These are phyloP conservation scores for Leccinum ochraceum DNA, from an alignment of 768 basidiomycete genomes.

Conservation along the genomic window DNA sequence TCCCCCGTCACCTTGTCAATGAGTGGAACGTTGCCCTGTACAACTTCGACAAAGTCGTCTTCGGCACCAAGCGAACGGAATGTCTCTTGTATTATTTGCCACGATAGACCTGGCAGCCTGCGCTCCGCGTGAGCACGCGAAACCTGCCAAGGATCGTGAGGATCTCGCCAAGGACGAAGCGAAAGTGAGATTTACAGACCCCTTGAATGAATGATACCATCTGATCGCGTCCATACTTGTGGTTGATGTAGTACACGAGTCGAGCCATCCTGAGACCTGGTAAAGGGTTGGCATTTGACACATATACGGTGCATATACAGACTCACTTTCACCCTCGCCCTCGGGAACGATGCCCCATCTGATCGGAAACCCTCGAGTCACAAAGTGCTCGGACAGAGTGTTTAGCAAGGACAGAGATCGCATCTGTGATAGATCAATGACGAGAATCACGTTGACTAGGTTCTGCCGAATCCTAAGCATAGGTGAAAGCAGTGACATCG, in stretches of 20 bases:
- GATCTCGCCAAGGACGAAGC: background rate
- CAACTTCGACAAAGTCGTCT: constrained; percentile 43
- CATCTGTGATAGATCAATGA: constrained; percentile 74
- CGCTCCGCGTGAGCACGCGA: constrained; percentile 36
- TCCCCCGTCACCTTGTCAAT: constrained; percentile 31
- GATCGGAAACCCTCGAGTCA: constrained; percentile 72
- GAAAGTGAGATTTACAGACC: constrained; percentile 35
- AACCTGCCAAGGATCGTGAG: constrained; percentile 33
- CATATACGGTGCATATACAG: background rate
- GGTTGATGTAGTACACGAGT: constrained; percentile 66
- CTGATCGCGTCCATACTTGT: constrained; percentile 59
- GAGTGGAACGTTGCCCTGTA: constrained; percentile 28
- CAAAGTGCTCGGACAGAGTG: constrained; percentile 64
- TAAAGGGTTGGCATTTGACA: constrained; percentile 3
- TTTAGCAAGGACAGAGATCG: constrained; percentile 62
- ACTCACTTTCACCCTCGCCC: constrained; percentile 42
- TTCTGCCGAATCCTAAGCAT: constrained; percentile 77
- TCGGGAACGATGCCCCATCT: constrained; percentile 86
- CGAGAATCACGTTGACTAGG: constrained; percentile 79
- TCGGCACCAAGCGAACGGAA: constrained; percentile 40
- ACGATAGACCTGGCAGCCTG: constrained; percentile 40
- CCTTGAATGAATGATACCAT: constrained; percentile 62
- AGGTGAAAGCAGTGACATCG: constrained; percentile 67
- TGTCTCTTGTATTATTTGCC: constrained; percentile 40
- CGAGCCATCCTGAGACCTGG: constrained; percentile 70